phyloP scores from a whole-genome alignment of 1,284 basidiomycete species.

The Leccinum pallidistipes region DNA sequence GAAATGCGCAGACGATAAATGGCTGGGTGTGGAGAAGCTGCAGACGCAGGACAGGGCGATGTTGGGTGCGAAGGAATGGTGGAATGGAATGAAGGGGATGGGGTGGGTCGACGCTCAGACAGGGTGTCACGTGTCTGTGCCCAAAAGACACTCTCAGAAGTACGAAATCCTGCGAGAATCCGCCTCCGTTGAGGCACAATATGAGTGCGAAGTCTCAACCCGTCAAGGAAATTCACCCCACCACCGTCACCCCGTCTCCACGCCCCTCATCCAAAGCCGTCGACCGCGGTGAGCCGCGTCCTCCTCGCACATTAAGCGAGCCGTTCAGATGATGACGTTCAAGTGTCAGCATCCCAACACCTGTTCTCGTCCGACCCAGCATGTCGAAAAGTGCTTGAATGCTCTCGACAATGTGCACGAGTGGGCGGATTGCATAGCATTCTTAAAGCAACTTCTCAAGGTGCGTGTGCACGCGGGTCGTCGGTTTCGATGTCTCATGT shows the following conservation, averaged over 20 bases:
- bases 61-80: conserved; percentile 36
- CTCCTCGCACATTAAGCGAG: conserved; percentile 2
- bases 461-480: conserved; percentile 33
- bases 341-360: conserved; percentile 45
- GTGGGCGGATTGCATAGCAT: conserved; percentile 99
- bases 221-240: conserved; percentile 24
- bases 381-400: conserved; percentile 90
- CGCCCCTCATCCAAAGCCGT: conserved; percentile 40
- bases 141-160: conserved; percentile 2
- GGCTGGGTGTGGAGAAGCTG: conserved; percentile 26
- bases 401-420: conserved; percentile 97
- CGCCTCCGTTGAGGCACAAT: conserved; percentile 21
- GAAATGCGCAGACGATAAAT: conserved; percentile 25
- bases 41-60: conserved; percentile 35
- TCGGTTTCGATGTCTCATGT: background rate
- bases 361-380: conserved; percentile 73
- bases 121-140: conserved; percentile 8
- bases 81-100: conserved; percentile 35
- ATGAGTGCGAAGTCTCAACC: conserved; percentile 17
- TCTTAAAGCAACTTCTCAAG: conserved; percentile 93
- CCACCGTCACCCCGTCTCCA: conserved; percentile 26
- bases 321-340: conserved; percentile 3
- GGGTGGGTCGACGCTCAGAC: conserved; percentile 23
- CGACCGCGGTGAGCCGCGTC: conserved; percentile 48
- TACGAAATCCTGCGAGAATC: conserved; percentile 10